Percentiles rank a stretch among this genome's conserved stretches.
phyloP scores from a whole-genome alignment of 2,329 filamentous ascomycete species.

The Aspergillus luchuensis region DNA sequence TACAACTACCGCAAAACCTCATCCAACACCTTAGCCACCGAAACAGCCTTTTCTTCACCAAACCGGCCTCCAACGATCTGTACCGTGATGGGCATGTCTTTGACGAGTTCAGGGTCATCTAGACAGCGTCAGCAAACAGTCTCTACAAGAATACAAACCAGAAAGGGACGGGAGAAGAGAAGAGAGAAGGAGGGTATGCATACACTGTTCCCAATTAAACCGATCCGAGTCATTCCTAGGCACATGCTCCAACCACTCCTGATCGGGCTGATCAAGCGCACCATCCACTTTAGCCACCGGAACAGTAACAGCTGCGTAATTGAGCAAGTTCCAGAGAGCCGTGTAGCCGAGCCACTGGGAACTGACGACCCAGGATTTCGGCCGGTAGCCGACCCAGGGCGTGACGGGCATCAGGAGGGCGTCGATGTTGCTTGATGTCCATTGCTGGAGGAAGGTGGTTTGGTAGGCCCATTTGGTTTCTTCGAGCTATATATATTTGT shows the following conservation, averaged over 20 bases:
- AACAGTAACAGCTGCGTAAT: constrained; percentile 37
- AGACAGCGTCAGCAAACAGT: neutral
- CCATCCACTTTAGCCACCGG: constrained; percentile 49
- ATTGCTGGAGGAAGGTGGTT: constrained; percentile 26
- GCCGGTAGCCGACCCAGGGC: constrained; percentile 32
- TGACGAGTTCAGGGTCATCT: constrained; percentile 35
- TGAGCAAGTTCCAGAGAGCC: constrained; percentile 38
- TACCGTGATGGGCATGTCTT: constrained; percentile 35
- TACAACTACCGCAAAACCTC: constrained; percentile 15
- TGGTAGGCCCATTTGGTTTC: constrained; percentile 24
- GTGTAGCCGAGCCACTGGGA: constrained; percentile 40
- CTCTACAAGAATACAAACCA: too few species aligned
- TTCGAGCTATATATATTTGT: constrained; percentile 19
- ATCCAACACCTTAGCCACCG: constrained; percentile 35
- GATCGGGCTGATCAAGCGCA: constrained; percentile 33
- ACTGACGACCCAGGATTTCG: constrained; percentile 34
- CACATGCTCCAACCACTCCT: constrained; percentile 33
- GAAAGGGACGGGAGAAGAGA: neutral
- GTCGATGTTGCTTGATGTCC: constrained; percentile 31
- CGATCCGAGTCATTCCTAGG: constrained; percentile 51
- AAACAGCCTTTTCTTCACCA: constrained; percentile 37
- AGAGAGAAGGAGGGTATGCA: neutral
- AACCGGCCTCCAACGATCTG: constrained; percentile 38
- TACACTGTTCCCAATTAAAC: constrained; percentile 46
- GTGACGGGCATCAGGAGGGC: constrained; percentile 33